These are phyloP conservation scores for Aspergillus calidoustus DNA, from an alignment of 2,329 filamentous ascomycete genomes.

Conservation along the genomic window DNA sequence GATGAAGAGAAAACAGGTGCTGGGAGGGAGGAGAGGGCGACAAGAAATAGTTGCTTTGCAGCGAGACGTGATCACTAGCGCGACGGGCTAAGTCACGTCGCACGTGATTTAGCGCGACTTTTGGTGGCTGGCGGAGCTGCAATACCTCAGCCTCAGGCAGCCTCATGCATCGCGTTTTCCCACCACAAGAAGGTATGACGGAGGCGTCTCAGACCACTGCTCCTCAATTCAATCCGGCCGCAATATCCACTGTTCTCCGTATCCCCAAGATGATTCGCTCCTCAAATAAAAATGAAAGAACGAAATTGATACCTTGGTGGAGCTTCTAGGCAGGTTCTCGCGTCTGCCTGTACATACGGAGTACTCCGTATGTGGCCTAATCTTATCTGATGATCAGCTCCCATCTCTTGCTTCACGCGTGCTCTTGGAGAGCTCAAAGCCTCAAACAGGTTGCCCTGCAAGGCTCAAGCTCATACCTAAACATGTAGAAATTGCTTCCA, in stretches of 20 bases:
- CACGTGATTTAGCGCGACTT: constrained; percentile 43
- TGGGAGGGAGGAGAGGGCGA: constrained; percentile 28
- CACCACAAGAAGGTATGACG: constrained; percentile 4
- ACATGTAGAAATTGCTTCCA: too few relatives aligned
- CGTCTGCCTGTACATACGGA: neutral
- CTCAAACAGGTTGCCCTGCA: neutral
- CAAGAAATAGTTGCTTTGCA: constrained; percentile 40
- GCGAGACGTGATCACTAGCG: constrained; percentile 42
- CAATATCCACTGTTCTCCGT: constrained; percentile 18
- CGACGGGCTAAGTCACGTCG: constrained; percentile 44
- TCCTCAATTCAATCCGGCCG: constrained; percentile 19
- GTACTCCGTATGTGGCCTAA: neutral
- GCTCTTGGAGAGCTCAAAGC: neutral
- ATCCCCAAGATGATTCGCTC: constrained; percentile 13
- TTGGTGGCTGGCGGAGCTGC: constrained; percentile 24
- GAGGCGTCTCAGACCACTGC: constrained; percentile 24
- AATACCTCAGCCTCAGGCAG: constrained; percentile 3
- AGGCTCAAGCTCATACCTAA: too few relatives aligned
- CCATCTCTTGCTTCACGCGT: neutral
- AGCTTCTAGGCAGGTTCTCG: neutral
- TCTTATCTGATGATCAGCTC: constrained; percentile 14
- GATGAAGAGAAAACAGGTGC: constrained; percentile 32
- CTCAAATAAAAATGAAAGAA: neutral
- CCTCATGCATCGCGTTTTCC: constrained; percentile 7
- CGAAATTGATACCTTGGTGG: neutral